Conservation (phyloP, 768 basidiomycete genomes). For the Lentinula sp. region DNA sequence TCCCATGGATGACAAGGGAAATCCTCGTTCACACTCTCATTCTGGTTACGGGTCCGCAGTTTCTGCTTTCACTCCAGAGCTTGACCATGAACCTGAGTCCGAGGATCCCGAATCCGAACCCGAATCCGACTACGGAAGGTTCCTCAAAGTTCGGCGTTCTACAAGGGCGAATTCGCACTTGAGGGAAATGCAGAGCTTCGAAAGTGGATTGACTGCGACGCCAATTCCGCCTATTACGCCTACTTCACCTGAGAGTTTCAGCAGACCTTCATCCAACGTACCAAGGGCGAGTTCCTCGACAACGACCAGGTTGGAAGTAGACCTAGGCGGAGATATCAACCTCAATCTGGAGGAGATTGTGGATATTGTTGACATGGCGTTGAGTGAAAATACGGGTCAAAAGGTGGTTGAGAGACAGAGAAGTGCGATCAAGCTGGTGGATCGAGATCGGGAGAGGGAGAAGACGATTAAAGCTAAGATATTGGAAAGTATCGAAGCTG, state of each 20-base stretch:
- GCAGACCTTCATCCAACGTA: conserved; percentile 10
- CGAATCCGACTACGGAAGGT: background rate
- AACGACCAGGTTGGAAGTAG: background rate
- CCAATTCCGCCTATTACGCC: conserved; percentile 7
- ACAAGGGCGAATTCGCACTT: conserved; percentile 23
- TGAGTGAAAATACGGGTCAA: background rate
- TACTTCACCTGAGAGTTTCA: background rate
- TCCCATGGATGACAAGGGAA: background rate
- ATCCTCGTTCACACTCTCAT: background rate
- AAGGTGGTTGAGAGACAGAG: conserved; percentile 1
- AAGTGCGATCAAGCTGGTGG: background rate
- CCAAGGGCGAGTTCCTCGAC: background rate
- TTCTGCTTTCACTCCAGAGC: background rate
- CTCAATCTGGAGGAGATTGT: background rate
- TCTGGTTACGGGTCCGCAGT: background rate
- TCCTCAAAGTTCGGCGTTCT: background rate
- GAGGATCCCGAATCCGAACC: conserved; percentile 27
- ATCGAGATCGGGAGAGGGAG: background rate
- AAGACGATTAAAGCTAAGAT: background rate
- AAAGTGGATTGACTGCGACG: conserved; percentile 75
- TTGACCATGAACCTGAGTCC: conserved; percentile 3
- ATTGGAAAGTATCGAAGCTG: background rate
- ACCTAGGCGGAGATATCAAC: background rate
- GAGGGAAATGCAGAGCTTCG: conserved; percentile 87
- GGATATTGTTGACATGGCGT: conserved; percentile 1